Evolutionary conservation across 352 stramenopile species (phyloP).

Genomic region (Pythium dissimile): DNA sequence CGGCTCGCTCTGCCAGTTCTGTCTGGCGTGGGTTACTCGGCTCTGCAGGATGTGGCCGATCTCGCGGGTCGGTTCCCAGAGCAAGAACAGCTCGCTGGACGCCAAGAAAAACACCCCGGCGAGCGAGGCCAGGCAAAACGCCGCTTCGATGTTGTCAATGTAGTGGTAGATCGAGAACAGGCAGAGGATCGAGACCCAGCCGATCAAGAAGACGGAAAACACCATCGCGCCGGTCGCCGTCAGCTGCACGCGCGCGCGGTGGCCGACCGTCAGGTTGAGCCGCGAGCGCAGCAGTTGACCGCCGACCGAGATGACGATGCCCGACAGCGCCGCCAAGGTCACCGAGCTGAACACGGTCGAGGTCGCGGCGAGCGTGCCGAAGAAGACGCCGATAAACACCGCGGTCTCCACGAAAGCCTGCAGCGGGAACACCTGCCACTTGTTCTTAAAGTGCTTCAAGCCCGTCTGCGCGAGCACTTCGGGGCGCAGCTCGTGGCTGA

Average conservation of each 20-base stretch:
- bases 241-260: conserved; percentile 47
- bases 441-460: conserved; percentile 62
- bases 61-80: conserved; percentile 75
- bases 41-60: conserved; percentile 71
- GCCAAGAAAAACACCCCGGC: conserved; percentile 78
- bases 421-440: conserved; percentile 70
- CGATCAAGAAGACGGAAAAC: conserved; percentile 71
- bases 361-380: conserved; percentile 67
- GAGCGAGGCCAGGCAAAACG: conserved; percentile 77
- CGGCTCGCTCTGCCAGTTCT: conserved; percentile 75
- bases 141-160: conserved; percentile 82
- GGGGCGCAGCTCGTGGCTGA: conserved; percentile 57
- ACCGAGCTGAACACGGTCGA: conserved; percentile 74
- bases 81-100: conserved; percentile 74
- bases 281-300: conserved; percentile 65
- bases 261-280: conserved; percentile 54
- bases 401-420: conserved; percentile 71
- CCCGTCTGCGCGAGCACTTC: conserved; percentile 49
- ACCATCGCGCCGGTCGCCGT: conserved; percentile 72
- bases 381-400: conserved; percentile 70
- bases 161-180: conserved; percentile 82
- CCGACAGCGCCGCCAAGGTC: conserved; percentile 65
- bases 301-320: conserved; percentile 70
- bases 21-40: conserved; percentile 67
- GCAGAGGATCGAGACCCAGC: conserved; percentile 64